Percentiles rank a stretch among this genome's conserved stretches.
Evolutionary conservation across 495 filamentous ascomycete species (phyloP).

Genomic region (Neurospora discreta): DNA sequence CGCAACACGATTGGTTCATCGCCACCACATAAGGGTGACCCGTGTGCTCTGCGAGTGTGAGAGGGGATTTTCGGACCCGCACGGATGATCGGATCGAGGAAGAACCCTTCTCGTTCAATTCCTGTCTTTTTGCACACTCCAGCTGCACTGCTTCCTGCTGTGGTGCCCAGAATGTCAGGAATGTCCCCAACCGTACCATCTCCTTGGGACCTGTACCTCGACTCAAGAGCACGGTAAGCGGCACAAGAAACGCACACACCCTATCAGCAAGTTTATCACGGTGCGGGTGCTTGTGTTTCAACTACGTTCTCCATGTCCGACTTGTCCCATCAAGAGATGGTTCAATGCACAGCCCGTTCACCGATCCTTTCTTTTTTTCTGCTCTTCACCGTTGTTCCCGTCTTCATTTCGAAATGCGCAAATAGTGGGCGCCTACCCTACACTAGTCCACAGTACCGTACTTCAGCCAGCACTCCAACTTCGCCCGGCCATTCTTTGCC

Average conservation of each 20-base stretch:
- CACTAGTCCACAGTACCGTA: background rate
- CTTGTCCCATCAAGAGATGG: background rate
- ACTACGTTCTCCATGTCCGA: background rate
- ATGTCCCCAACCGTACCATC: background rate
- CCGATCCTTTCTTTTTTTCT: background rate
- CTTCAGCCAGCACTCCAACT: background rate
- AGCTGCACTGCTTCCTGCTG: background rate
- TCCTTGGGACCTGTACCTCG: background rate
- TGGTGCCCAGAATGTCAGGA: background rate
- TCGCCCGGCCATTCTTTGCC: background rate
- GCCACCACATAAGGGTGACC: background rate
- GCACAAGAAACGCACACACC: no score
- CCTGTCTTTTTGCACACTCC: background rate
- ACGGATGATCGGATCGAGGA: background rate
- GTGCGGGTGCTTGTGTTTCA: background rate
- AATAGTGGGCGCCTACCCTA: background rate
- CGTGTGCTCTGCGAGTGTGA: background rate
- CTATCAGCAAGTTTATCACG: background rate
- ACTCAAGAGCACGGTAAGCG: background rate
- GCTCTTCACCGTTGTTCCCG: background rate
- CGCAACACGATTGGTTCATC: background rate
- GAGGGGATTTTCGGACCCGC: background rate
- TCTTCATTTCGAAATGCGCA: background rate
- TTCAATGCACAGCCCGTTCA: background rate
- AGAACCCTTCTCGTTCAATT: background rate